Base-by-base conservation (phyloP, 2,329 filamentous ascomycete genomes). In the Blastomyces emzantsi region DNA sequence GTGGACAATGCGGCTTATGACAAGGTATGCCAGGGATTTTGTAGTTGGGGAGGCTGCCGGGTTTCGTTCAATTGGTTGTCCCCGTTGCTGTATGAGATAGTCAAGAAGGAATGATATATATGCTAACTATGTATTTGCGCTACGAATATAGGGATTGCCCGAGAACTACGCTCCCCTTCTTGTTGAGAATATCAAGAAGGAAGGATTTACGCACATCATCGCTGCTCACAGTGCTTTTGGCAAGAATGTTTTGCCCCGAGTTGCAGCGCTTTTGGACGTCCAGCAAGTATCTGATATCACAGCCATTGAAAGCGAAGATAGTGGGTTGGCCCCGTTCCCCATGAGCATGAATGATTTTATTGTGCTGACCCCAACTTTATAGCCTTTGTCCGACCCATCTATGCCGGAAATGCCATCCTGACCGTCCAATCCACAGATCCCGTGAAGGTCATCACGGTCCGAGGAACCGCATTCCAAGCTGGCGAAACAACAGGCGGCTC, bases 251-350 rank as follows among this genome's bases (percentile, higher is more conserved):
- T 82, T 99, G 78, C 94, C 94, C 49, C 87, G 94, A 66, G 90
- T 97, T 19, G 91, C 94, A 25, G 94, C 94, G 25, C 81, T 99
- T 63, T 83, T 99, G 64, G 94, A 99, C 75, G 86, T 88, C 45
- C 92, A 97, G 79, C 92, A 96, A 74, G 87, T 99, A 66, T 96
- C 92, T 55, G 94, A 99, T 75, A 90, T 97, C 69, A 97, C 87
- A 22, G 82, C 79, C 1, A 89, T 99, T 73, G 87, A 97, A 77
- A 85, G 85, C 76, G 92, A 96, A 76, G 92, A 93, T 76, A 97
- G 83, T 85, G 74, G 67, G 83, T 77, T 52, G 43, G 13, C 15
- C 13, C 43, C n/a, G 22, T 15, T 51, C 22, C 28, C 25, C 43
- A 60, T 49, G 41, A n/a, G 39, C 30, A 39, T 11, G 36, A 19